Base-by-base conservation (phyloP, 331 rosid species). In the Rosa hybrid region DNA sequence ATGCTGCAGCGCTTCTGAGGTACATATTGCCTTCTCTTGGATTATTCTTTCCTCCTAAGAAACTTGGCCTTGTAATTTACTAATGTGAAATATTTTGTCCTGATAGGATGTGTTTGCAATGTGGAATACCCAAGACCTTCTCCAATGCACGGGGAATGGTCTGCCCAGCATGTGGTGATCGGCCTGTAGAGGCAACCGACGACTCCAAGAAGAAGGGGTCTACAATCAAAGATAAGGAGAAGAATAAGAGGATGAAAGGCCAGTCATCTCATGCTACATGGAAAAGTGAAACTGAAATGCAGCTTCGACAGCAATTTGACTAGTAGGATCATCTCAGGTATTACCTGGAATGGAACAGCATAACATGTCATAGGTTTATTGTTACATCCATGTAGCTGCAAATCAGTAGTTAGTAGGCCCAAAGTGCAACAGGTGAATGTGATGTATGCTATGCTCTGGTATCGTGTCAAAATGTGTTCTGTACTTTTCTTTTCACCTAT, bases 221-320 rank as follows among this genome's bases (percentile, higher is more conserved):
- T 50, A 82, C 90, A 0, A 10, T 95, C 60, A 95, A 95, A 85
- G 99, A 95, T 21, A 95, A 93, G 86, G 99, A 95, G 88, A 95
- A 90, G 91, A 85, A 83, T 62, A 95, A 95, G 84, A 90, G 99
- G 84, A 86, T 93, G 96, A 95, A 80, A 82, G 97, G 99, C 63
- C 97, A 95, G 81, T 95, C 97, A 60, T 93, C 99, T 83, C 99
- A 95, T 82, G 98, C 89, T n/a, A 53, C 86, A 16, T 95, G 99
- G 99, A 95, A 95, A 84, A 95, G 97, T 65, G 99, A 95, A 85
- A 89, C 98, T 14, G 98, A 95, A 85, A 95, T 95, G 99, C 97
- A 93, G 10, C 92, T 95, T 20, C 81, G 99, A 54, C 99, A 95
- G 81, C 97, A 93, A 46, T 95, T 90, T 80, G 98, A 95, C 88